A percentile compares a stretch with the other conserved stretches of the same genome.
Evolutionary conservation across 2,329 filamentous ascomycete species (phyloP).

Genomic region (Xylaria digitata): DNA sequence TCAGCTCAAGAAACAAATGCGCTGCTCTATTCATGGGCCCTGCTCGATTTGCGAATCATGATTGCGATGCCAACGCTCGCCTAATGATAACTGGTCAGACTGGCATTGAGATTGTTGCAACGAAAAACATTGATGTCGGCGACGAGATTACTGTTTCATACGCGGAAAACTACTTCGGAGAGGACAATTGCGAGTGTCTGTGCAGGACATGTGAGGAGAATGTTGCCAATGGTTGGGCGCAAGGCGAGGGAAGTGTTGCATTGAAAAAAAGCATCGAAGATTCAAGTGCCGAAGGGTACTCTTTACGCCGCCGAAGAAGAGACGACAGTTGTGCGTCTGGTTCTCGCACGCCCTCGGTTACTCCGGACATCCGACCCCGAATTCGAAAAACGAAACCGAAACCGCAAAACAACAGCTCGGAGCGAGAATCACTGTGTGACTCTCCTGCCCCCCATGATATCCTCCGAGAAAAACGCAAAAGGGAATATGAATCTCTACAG

Average conservation of each 20-base stretch:
- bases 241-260: constrained; percentile 58
- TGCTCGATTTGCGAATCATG: constrained; percentile 96
- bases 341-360: constrained; percentile 68
- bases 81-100: constrained; percentile 85
- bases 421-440: constrained; percentile 52
- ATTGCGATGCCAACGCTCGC: constrained; percentile 91
- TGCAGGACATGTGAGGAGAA: constrained; percentile 86
- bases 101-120: constrained; percentile 90
- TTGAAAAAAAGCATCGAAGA: constrained; percentile 67
- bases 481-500: constrained; percentile 57
- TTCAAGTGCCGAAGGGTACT: constrained; percentile 61
- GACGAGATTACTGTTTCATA: constrained; percentile 98
- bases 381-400: constrained; percentile 57
- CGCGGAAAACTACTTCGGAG: constrained; percentile 94
- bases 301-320: constrained; percentile 64
- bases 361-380: constrained; percentile 65
- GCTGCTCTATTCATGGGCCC: constrained; percentile 94
- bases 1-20: constrained; percentile 90
- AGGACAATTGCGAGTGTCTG: constrained; percentile 93
- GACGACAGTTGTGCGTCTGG: constrained; percentile 62
- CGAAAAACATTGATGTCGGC: constrained; percentile 81
- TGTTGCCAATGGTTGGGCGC: constrained; percentile 84
- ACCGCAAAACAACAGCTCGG: constrained; percentile 49
- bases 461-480: constrained; percentile 55
- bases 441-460: constrained; percentile 49